Conservation (phyloP, 2,329 filamentous ascomycete genomes). For the Neoascochyta sp. region DNA sequence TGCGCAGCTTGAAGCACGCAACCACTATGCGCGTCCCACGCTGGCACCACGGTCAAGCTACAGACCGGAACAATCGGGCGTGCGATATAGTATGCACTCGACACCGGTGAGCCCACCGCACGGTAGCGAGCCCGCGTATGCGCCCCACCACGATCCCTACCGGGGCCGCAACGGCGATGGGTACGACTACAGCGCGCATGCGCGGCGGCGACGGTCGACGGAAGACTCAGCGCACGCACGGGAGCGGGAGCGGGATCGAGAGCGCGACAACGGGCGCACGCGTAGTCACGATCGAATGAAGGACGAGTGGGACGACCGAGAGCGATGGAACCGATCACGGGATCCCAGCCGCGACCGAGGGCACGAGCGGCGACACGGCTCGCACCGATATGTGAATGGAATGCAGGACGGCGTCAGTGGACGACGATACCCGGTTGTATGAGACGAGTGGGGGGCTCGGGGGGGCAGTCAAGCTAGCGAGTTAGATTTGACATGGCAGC, state of each 20-base stretch:
- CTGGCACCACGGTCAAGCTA: slow-evolving; percentile 27
- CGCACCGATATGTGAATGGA: slow-evolving; percentile 33
- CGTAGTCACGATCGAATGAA: slow-evolving; percentile 27
- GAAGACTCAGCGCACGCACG: slow-evolving; percentile 26
- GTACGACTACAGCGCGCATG: slow-evolving; percentile 8
- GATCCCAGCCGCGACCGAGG: slow-evolving; percentile 15
- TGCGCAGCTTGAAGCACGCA: slow-evolving; percentile 37
- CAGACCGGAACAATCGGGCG: slow-evolving; percentile 16
- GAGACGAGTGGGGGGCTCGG: slow-evolving; percentile 13
- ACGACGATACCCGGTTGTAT: slow-evolving; percentile 28
- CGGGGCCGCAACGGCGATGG: slow-evolving; percentile 4
- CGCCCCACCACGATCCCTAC: slow-evolving; percentile 16
- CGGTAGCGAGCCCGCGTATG: slow-evolving; percentile 21
- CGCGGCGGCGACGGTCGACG: slow-evolving; percentile 22
- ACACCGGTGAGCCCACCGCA: slow-evolving; percentile 17
- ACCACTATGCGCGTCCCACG: slow-evolving; percentile 30
- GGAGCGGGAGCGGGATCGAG: slow-evolving; percentile 14
- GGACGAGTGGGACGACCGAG: slow-evolving; percentile 25
- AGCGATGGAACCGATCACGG: slow-evolving; percentile 12
- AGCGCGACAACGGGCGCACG: slow-evolving; percentile 18
- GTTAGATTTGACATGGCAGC: slow-evolving; percentile 24
- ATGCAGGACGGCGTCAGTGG: slow-evolving; percentile 36
- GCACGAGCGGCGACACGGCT: slow-evolving; percentile 12
- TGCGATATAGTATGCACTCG: slow-evolving; percentile 22
- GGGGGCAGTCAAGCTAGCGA: slow-evolving; percentile 15